phyloP scores from a whole-genome alignment of 2,329 filamentous ascomycete genomes.

The Daldinia sp. region DNA sequence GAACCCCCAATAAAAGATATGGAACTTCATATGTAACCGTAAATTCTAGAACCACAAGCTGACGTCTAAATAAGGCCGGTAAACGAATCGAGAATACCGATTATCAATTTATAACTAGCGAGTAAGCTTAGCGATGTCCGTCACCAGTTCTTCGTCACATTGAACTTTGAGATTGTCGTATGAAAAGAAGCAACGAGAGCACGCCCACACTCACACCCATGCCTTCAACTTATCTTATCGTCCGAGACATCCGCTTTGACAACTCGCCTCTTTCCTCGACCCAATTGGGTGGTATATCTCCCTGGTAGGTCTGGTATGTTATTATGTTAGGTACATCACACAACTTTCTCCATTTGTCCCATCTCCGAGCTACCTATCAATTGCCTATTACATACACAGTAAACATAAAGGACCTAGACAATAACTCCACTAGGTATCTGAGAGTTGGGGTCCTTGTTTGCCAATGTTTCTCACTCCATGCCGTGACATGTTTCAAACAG shows the following conservation, averaged over 20 bases:
- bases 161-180: background rate
- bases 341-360: background rate
- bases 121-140: background rate
- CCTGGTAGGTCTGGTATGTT: too few species aligned
- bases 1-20: background rate
- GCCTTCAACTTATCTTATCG: conserved; percentile 9
- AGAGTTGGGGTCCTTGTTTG: conserved; percentile 2
- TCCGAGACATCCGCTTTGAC: conserved; percentile 7
- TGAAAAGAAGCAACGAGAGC: background rate
- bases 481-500: conserved; percentile 5
- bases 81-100: conserved; percentile 4
- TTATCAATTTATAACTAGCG: background rate
- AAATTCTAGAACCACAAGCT: conserved; percentile 5
- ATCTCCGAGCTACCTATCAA: background rate
- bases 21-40: background rate
- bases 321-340: too few species aligned
- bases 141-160: background rate
- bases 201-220: background rate
- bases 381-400: conserved; percentile 5
- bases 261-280: background rate
- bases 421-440: background rate
- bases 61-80: background rate
- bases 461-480: background rate
- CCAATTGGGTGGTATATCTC: background rate
- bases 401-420: background rate